Percentiles rank a stretch among this genome's conserved stretches.
Evolutionary conservation across 75 land plant genomes (phyloP).

Genomic region (Sequoia sempervirens): DNA sequence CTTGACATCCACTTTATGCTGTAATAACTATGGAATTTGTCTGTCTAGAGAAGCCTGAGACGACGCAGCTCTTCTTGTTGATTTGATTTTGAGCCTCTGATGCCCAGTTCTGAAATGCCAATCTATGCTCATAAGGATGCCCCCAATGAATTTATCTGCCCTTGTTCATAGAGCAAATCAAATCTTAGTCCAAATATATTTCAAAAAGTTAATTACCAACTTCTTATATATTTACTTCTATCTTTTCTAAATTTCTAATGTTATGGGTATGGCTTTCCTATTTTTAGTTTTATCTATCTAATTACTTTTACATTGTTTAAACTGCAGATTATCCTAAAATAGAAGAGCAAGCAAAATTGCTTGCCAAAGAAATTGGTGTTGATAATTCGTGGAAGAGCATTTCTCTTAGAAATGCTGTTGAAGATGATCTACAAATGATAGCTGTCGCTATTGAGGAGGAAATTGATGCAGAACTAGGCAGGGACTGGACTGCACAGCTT

Average conservation of each 20-base stretch:
- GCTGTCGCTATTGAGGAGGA: conserved; percentile 64
- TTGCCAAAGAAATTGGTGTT: conserved; percentile 57
- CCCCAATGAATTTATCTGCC: not conserved
- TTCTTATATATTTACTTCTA: not conserved
- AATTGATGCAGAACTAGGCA: conserved; percentile 30
- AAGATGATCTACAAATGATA: conserved; percentile 56
- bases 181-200: not conserved
- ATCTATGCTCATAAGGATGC: not conserved
- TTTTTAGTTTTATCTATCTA: not conserved
- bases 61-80: not conserved
- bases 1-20: not conserved
- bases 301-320: not conserved
- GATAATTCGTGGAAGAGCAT: conserved; percentile 44
- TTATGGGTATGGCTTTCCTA: not conserved
- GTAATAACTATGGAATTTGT: not conserved
- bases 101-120: not conserved
- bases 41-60: not conserved
- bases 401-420: conserved; percentile 42
- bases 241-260: not conserved
- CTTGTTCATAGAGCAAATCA: not conserved
- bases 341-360: conserved; percentile 43
- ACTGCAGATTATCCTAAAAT: conserved; percentile 55
- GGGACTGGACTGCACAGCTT: conserved; percentile 73
- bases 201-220: not conserved
- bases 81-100: not conserved